Percentiles rank a stretch among this genome's conserved stretches.
These are phyloP conservation scores for Jamesozyma jinghongensis DNA, from an alignment of 805 yeast genomes.

Conservation along the genomic window DNA sequence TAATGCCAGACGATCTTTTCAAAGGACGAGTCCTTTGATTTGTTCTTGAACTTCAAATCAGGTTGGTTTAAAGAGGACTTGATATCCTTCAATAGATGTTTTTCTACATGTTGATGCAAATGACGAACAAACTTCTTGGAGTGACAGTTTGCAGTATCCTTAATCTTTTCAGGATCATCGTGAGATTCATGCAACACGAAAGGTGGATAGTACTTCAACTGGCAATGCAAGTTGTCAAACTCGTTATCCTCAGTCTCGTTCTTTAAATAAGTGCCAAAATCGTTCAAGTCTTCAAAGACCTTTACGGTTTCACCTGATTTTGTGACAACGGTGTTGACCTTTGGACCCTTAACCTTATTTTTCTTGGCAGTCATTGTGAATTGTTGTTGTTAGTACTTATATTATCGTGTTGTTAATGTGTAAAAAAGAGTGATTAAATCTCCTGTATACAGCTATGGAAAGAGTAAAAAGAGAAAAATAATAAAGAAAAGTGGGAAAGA, in stretches of 20 bases:
- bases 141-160: conserved; percentile 63
- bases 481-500: no score
- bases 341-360: conserved; percentile 25
- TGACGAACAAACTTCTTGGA: conserved; percentile 64
- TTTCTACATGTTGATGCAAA: conserved; percentile 64
- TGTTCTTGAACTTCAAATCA: conserved; percentile 41
- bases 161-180: conserved; percentile 60
- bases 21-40: conserved; percentile 38
- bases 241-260: conserved; percentile 75
- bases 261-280: conserved; percentile 54
- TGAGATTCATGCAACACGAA: conserved; percentile 59
- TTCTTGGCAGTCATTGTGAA: conserved; percentile 23
- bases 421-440: no score
- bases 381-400: background rate
- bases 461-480: background rate
- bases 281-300: conserved; percentile 51
- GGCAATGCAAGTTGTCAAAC: conserved; percentile 58
- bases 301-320: conserved; percentile 26
- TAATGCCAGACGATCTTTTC: conserved; percentile 54
- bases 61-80: conserved; percentile 47
- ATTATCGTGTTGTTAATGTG: no score
- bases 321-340: conserved; percentile 20
- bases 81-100: conserved; percentile 61
- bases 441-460: no score
- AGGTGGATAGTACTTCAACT: conserved; percentile 62